Conservation (phyloP, 768 basidiomycete genomes). For the Asterophora lycoperdoides region DNA sequence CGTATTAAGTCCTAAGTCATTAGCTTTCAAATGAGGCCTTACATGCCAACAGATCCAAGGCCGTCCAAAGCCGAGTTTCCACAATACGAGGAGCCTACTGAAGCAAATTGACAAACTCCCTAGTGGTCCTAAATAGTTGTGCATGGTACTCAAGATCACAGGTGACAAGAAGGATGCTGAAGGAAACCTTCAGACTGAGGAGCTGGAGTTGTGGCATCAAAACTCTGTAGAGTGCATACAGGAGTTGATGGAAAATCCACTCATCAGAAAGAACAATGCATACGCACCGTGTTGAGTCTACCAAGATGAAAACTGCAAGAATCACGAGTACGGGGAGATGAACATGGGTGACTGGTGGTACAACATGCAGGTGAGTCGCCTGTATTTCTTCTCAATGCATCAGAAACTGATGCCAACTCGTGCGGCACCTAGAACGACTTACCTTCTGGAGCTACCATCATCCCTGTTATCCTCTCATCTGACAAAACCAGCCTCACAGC, state of each 20-base stretch:
- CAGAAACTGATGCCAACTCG: neutral
- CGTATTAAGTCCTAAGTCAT: neutral
- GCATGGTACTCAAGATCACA: slow-evolving; percentile 13
- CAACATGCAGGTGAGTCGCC: neutral
- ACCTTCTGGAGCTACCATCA: slow-evolving; percentile 2
- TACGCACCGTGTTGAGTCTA: slow-evolving; percentile 1
- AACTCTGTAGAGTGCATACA: neutral
- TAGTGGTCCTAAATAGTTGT: slow-evolving; percentile 21
- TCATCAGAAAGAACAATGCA: neutral
- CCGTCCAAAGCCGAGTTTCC: neutral
- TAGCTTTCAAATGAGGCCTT: neutral
- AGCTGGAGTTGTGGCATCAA: neutral
- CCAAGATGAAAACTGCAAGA: neutral
- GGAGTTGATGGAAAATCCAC: slow-evolving; percentile 8
- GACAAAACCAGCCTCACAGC: slow-evolving; percentile 2
- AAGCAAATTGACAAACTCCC: slow-evolving; percentile 3
- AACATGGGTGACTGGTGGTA: neutral
- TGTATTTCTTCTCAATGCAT: neutral
- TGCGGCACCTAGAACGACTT: neutral
- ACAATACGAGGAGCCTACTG: slow-evolving; percentile 5
- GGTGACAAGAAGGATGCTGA: slow-evolving; percentile 9
- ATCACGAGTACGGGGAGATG: slow-evolving; percentile 4
- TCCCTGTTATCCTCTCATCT: slow-evolving; percentile 4
- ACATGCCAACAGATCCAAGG: neutral
- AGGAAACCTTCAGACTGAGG: neutral